Evolutionary conservation across 2,329 filamentous ascomycete genomes (phyloP), one percentile per base, ranked within the genome.

Genomic region (Teratosphaeria nubilosa): DNA sequence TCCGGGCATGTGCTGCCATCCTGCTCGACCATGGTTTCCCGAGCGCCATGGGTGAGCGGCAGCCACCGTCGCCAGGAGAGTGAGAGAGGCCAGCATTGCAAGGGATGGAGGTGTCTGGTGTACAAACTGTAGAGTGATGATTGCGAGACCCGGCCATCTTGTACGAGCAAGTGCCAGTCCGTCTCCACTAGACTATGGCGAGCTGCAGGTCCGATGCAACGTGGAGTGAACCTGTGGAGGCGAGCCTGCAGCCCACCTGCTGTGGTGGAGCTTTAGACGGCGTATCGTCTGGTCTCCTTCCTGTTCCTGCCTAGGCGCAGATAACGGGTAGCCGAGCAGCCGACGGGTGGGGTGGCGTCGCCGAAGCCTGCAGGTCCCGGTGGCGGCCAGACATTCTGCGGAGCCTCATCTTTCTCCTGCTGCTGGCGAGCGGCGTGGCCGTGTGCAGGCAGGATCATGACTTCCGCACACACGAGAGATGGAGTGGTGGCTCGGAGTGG

Each of bases 1-100:
- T 5, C 56, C 56, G 20, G 56, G 56, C 83, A 84, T 5, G 70
- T 74, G 30, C 67, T 60, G 56, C 67, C 69, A 56, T 30, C 58
- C 57, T 56, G 13, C 56, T 22, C 50, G 45, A 6, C 55, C 55
- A 6, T 53, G 55, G 16, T 57, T 48, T 20, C 24, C 13, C 13
- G 27, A 16, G 24, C n/a, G 51, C 45, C 48, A 24, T 32, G 53
- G 55, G 7, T 56, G 54, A 24, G 48, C 48, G 16, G 48, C 22
- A 11, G 45, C 32, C 10, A 48, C 11, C 4, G 24, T 24, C 22
- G 14, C 55, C 13, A 56, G 30, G 10, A 51, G 9, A 45, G 51
- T 10, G 25, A 56, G 41, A 27, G 30, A 16, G 45, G 30, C 31
- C 16, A 51, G 6, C 55, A 56, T 56, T n/a, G 24, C 25, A 14